Evolutionary conservation across 345 rosid genomes (phyloP).

Genomic region (Viola odorata): DNA sequence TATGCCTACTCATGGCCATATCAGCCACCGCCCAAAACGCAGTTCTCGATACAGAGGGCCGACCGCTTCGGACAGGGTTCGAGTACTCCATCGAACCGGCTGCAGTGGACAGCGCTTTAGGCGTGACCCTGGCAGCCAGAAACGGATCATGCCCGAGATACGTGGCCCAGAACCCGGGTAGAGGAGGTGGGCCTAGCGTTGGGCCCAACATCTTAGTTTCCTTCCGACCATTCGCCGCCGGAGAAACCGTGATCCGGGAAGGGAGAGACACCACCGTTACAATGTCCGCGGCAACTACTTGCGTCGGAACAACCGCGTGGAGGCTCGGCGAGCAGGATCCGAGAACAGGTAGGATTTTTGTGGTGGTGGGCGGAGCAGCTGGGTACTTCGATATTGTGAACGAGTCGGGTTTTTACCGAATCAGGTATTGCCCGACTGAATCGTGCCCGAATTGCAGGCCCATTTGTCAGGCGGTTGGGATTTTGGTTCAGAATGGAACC

Average conservation of each 20-base stretch:
- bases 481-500: not conserved
- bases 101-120: not conserved
- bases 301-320: not conserved
- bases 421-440: not conserved
- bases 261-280: not conserved
- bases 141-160: not conserved
- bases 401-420: not conserved
- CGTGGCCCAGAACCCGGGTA: not conserved
- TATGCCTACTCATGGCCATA: not conserved
- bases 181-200: not conserved
- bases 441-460: constrained; percentile 1
- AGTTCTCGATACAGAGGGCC: not conserved
- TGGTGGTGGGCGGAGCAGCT: not conserved
- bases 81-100: not conserved
- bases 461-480: not conserved
- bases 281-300: not conserved
- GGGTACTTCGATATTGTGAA: not conserved
- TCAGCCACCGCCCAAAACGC: not conserved
- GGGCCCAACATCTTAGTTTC: not conserved
- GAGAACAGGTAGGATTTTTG: not conserved
- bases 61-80: not conserved
- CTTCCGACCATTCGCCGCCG: not conserved
- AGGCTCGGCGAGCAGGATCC: not conserved
- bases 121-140: not conserved
- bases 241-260: not conserved